Conservation (phyloP, 2,329 filamentous ascomycete genomes). For the Fusarium sp. region DNA sequence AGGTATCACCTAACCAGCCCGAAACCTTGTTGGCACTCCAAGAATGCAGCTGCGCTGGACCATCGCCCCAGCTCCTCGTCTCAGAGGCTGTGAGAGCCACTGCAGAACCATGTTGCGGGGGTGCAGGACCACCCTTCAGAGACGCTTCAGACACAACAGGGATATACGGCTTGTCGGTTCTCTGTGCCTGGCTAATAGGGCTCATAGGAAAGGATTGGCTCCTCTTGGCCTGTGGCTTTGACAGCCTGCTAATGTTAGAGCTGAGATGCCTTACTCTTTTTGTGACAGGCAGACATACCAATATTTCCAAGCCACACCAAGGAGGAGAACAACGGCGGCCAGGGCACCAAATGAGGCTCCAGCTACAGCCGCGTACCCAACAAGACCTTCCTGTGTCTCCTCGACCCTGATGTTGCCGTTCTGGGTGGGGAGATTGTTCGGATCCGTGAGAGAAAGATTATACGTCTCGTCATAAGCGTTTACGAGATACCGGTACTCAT, state of each 20-base stretch:
- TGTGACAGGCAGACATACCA: not conserved
- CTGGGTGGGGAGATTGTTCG: not conserved
- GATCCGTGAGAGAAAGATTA: not conserved
- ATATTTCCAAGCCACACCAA: not conserved
- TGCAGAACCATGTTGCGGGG: not conserved
- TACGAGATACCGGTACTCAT: not conserved
- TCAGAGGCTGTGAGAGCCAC: not conserved
- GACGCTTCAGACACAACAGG: not conserved
- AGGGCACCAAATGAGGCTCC: not conserved
- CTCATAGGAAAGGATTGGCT: not conserved
- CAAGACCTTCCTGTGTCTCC: not conserved
- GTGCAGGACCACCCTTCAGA: not conserved
- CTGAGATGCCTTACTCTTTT: not conserved
- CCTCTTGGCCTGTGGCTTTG: not conserved
- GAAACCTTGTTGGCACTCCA: not conserved
- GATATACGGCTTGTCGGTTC: not conserved
- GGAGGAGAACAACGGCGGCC: not conserved
- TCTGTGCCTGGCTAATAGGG: not conserved
- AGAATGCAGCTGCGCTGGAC: not conserved
- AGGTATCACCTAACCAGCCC: not conserved
- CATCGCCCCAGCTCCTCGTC: not conserved
- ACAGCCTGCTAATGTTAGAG: not conserved
- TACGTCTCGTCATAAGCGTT: not conserved
- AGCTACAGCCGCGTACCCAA: constrained; percentile 1
- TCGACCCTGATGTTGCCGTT: not conserved